Conservation (phyloP, 192 early-diverging fungal genomes). For the Linnemannia hyalina region DNA sequence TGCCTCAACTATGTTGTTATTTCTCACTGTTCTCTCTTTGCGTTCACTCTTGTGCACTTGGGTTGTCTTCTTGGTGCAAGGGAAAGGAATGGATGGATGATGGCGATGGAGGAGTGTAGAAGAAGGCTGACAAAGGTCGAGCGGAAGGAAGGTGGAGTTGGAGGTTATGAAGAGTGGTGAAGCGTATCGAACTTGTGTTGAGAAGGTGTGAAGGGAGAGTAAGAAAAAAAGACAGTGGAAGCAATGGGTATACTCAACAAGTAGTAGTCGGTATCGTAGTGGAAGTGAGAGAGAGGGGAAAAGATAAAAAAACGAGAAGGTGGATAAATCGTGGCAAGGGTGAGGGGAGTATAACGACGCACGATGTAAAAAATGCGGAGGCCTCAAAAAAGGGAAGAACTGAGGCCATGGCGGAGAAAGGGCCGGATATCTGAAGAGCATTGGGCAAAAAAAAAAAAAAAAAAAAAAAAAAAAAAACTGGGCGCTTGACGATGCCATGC, state of each 20-base stretch:
- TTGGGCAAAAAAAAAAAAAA: not conserved
- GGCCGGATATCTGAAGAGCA: not conserved
- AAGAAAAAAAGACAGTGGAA: not conserved
- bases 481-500: conserved; percentile 2
- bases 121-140: not conserved
- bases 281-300: not conserved
- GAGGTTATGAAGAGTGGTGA: not conserved
- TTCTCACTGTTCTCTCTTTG: not conserved
- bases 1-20: not conserved
- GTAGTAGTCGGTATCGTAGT: not conserved
- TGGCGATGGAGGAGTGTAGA: not conserved
- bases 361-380: not conserved
- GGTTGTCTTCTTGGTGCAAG: not conserved
- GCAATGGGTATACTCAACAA: not conserved
- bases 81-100: not conserved
- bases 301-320: not conserved
- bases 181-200: not conserved
- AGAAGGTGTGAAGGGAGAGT: not conserved
- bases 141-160: not conserved
- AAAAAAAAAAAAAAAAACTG: not conserved
- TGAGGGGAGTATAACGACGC: not conserved
- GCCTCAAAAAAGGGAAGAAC: not conserved
- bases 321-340: conserved; percentile 4
- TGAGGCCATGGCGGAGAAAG: conserved; percentile 3
- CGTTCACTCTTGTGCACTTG: not conserved